phyloP scores from a whole-genome alignment of 345 rosid species.

The Toxicodendron radicans region DNA sequence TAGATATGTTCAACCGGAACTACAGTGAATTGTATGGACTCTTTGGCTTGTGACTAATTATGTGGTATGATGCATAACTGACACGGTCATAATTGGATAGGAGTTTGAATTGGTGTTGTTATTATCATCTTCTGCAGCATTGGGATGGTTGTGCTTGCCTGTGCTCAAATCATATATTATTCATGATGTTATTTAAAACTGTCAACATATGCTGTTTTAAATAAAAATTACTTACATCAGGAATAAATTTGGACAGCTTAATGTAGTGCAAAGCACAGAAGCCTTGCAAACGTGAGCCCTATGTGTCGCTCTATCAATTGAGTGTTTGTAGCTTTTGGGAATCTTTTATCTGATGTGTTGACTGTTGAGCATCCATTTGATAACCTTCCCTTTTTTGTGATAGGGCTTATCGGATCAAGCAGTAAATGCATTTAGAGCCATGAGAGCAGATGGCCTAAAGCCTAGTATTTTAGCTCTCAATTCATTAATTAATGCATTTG shows the following conservation, averaged over 20 bases:
- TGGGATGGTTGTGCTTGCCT: background rate
- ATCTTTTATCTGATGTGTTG: slow-evolving; percentile 1
- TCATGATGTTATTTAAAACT: background rate
- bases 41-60: background rate
- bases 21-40: background rate
- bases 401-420: slow-evolving; percentile 98
- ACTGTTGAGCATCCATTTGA: background rate
- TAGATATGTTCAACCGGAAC: background rate
- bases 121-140: background rate
- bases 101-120: background rate
- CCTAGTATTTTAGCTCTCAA: slow-evolving; percentile 88
- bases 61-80: background rate
- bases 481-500: slow-evolving; percentile 92
- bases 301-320: background rate
- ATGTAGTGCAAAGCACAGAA: too few species aligned
- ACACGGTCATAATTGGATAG: background rate
- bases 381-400: slow-evolving; percentile 11
- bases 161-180: background rate
- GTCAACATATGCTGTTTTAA: background rate
- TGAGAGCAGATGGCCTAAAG: slow-evolving; percentile 86
- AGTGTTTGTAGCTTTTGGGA: background rate
- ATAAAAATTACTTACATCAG: too few species aligned
- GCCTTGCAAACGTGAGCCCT: too few species aligned
- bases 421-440: slow-evolving; percentile 76
- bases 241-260: background rate